Conservation (phyloP, 306 rosid genomes). For the peach (Prunus persica) region DNA sequence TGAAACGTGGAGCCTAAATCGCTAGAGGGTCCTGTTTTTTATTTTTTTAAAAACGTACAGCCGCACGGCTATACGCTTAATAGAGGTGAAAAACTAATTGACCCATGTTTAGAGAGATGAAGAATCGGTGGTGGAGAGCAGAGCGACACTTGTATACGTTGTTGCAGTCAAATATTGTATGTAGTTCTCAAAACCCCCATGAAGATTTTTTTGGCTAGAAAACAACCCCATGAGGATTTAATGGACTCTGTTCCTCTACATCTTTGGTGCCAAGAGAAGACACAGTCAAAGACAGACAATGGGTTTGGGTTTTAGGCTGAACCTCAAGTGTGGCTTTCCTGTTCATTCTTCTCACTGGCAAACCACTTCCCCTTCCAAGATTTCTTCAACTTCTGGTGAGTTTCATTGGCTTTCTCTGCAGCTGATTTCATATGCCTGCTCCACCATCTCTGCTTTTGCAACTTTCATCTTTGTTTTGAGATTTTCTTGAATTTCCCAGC, state of each 20-base stretch:
- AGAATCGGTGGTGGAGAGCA: slow-evolving; percentile 22
- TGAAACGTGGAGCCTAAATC: no score
- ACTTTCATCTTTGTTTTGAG: neutral
- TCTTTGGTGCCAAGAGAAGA: slow-evolving; percentile 8
- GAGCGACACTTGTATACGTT: neutral
- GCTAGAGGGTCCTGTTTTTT: no score
- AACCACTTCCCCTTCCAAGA: slow-evolving; percentile 37
- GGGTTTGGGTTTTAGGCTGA: slow-evolving; percentile 67
- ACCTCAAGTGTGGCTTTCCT: slow-evolving; percentile 44
- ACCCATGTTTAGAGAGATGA: slow-evolving; percentile 8
- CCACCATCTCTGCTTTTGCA: neutral
- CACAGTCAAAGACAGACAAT: slow-evolving; percentile 23
- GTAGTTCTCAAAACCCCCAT: neutral
- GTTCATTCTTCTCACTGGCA: slow-evolving; percentile 49
- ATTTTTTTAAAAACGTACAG: no score
- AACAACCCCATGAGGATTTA: slow-evolving; percentile 27
- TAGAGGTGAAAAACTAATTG: neutral
- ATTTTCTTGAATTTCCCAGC: neutral
- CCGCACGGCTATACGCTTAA: neutral
- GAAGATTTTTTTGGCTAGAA: neutral
- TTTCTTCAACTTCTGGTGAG: slow-evolving; percentile 63
- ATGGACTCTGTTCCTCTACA: slow-evolving; percentile 41
- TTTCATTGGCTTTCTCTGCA: neutral
- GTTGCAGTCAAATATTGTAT: neutral
- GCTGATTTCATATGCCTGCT: neutral